Evolutionary conservation across 345 rosid genomes (phyloP).

Genomic region (Rhodamnia rubescens): DNA sequence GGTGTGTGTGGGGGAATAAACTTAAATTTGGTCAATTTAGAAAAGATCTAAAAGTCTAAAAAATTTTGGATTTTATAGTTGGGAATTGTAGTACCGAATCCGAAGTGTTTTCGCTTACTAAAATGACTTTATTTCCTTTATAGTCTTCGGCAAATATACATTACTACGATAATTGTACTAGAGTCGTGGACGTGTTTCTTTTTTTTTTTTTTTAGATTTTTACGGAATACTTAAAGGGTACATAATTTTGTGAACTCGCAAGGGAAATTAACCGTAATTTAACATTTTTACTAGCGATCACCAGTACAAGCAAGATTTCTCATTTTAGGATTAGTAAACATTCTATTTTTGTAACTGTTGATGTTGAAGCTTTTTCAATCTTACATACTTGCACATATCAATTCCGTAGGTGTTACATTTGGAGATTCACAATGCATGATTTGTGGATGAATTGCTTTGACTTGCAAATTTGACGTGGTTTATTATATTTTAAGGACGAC

Average conservation of each 20-base stretch:
- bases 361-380: not conserved
- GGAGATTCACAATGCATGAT: not conserved
- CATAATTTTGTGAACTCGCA: not conserved
- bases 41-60: rapidly evolving
- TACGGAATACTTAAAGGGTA: not conserved
- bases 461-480: not conserved
- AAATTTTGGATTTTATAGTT: not conserved
- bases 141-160: not conserved
- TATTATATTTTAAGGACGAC: not conserved
- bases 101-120: not conserved
- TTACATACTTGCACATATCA: not conserved
- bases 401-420: not conserved
- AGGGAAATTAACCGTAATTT: not conserved
- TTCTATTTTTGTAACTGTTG: not conserved
- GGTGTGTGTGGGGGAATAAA: not conserved
- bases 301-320: not conserved
- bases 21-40: not conserved
- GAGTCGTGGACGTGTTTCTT: not conserved
- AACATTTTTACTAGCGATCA: not conserved
- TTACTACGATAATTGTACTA: not conserved
- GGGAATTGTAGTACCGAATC: rapidly evolving
- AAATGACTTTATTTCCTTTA: not conserved
- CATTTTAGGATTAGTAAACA: not conserved
- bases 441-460: not conserved
- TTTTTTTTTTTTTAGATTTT: not conserved